Conservation (phyloP, 345 rosid species). For the Geranium rotundifolium region DNA sequence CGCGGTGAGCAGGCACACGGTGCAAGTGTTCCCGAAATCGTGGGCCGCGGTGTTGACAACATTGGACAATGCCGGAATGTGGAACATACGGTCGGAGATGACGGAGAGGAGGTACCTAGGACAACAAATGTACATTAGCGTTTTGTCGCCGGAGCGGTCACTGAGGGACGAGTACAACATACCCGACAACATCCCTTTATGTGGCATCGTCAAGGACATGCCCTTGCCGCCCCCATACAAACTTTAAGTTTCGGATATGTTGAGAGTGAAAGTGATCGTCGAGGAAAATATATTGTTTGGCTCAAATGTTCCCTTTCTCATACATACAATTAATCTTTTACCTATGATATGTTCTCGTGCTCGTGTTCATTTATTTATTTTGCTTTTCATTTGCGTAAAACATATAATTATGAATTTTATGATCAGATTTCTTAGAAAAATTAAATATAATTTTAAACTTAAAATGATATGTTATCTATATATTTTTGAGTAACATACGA, state of each 20-base stretch:
- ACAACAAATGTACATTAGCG: conserved; percentile 60
- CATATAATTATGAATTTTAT: too few relatives aligned
- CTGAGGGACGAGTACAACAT: conserved; percentile 78
- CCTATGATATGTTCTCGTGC: neutral
- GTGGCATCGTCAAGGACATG: conserved; percentile 49
- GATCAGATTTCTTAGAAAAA: too few relatives aligned
- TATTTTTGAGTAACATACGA: too few relatives aligned
- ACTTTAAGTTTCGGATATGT: conserved; percentile 5
- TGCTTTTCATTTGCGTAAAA: too few relatives aligned
- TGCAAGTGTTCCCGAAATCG: conserved; percentile 76
- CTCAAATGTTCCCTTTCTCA: neutral
- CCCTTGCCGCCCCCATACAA: conserved; percentile 59
- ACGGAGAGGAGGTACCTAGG: conserved; percentile 64
- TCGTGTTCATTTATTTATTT: too few relatives aligned
- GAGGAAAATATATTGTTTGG: neutral
- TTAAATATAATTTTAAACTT: too few relatives aligned
- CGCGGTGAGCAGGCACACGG: conserved; percentile 74
- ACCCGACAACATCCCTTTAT: conserved; percentile 42
- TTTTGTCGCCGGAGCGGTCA: conserved; percentile 52
- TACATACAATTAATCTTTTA: too few relatives aligned
- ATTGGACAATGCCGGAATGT: conserved; percentile 90
- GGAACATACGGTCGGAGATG: conserved; percentile 73
- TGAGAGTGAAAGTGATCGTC: neutral
- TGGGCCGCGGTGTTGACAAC: conserved; percentile 82
- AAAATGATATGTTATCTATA: too few relatives aligned